phyloP scores from a whole-genome alignment of 768 basidiomycete species.

The Tubosaeta sp. region DNA sequence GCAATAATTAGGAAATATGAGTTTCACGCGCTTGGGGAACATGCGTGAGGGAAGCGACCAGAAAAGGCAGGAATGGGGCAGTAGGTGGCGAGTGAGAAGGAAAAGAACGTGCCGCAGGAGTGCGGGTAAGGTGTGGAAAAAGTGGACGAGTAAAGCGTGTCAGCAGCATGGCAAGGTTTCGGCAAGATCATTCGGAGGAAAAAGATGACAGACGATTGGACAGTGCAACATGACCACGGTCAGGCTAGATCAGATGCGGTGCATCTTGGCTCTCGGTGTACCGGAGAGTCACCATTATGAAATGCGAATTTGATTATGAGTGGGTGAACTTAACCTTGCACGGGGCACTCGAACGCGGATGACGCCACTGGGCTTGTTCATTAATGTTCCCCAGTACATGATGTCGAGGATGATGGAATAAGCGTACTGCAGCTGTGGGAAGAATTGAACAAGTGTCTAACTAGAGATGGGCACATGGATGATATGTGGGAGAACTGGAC shows the following conservation, averaged over 20 bases:
- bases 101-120: constrained; percentile 60
- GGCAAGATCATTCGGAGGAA: constrained; percentile 49
- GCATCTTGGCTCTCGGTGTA: constrained; percentile 26
- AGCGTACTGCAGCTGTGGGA: constrained; percentile 16
- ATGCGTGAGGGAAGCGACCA: constrained; percentile 41
- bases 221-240: constrained; percentile 24
- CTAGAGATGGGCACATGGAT: constrained; percentile 22
- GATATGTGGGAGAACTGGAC: constrained; percentile 8
- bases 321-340: constrained; percentile 37
- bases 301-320: constrained; percentile 42
- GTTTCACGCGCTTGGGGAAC: constrained; percentile 26
- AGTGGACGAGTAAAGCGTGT: constrained; percentile 47
- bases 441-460: constrained; percentile 21
- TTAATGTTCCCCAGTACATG: constrained; percentile 32
- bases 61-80: constrained; percentile 56
- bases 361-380: constrained; percentile 30
- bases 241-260: constrained; percentile 24
- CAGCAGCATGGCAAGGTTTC: constrained; percentile 51
- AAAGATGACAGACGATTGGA: constrained; percentile 39
- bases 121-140: constrained; percentile 55
- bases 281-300: constrained; percentile 34
- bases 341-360: constrained; percentile 27
- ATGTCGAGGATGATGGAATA: constrained; percentile 26
- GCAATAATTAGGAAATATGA: constrained; percentile 25
- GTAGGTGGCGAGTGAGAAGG: constrained; percentile 44